Percentiles rank a stretch among this genome's conserved stretches.
Conservation (phyloP, 2,329 filamentous ascomycete species). For the Chaetomium sp. region DNA sequence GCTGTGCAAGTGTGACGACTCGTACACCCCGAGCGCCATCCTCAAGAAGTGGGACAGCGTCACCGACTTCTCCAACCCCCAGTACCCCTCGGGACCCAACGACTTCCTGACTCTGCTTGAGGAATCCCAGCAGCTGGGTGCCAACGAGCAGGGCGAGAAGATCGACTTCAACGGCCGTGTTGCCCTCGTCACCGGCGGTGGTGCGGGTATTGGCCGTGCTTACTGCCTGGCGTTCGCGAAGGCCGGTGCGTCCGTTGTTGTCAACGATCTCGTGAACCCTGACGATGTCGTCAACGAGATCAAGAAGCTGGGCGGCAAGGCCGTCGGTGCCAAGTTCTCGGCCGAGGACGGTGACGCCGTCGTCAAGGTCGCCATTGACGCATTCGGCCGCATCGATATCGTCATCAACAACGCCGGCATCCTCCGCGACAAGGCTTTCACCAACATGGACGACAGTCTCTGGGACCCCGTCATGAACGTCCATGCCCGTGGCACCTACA, state of each 20-base stretch:
- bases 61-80: conserved; percentile 74
- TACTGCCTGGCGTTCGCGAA: conserved; percentile 83
- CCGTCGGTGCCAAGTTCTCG: conserved; percentile 86
- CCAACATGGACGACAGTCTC: conserved; percentile 91
- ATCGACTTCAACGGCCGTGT: conserved; percentile 80
- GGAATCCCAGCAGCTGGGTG: conserved; percentile 69
- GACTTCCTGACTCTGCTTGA: conserved; percentile 85
- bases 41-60: conserved; percentile 86
- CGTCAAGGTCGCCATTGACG: conserved; percentile 88
- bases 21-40: conserved; percentile 80
- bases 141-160: conserved; percentile 65
- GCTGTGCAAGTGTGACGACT: conserved; percentile 80
- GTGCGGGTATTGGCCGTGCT: conserved; percentile 81
- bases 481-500: conserved; percentile 91
- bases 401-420: conserved; percentile 98
- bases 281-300: conserved; percentile 90
- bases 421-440: conserved; percentile 93
- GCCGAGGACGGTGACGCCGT: conserved; percentile 88
- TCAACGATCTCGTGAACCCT: conserved; percentile 93
- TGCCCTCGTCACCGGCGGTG: conserved; percentile 79
- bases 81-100: conserved; percentile 76
- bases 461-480: conserved; percentile 93
- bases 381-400: conserved; percentile 89
- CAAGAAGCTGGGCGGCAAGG: conserved; percentile 79
- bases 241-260: conserved; percentile 75